Conservation (phyloP, 257 asterid species). For the Anisodus acutangulus region DNA sequence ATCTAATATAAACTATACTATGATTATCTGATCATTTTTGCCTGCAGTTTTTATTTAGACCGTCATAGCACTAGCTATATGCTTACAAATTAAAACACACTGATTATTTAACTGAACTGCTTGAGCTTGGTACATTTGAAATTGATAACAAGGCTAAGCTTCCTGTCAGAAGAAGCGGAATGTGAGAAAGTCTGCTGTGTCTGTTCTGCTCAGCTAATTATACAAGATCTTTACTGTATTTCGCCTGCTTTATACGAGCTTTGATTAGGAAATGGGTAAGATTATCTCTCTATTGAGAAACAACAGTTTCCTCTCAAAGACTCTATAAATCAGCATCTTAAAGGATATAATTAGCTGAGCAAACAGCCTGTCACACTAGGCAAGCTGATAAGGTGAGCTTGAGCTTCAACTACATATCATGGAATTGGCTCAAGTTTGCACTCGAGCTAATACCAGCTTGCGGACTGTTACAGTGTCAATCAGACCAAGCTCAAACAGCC, state of each 20-base stretch:
- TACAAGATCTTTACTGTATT: slow-evolving; percentile 36
- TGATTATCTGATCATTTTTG: neutral
- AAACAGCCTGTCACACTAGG: slow-evolving; percentile 44
- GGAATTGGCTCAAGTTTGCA: slow-evolving; percentile 45
- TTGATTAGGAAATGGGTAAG: slow-evolving; percentile 35
- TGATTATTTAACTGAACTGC: slow-evolving; percentile 30
- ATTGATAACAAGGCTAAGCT: slow-evolving; percentile 40
- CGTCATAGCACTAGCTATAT: slow-evolving; percentile 22
- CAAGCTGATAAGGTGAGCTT: slow-evolving; percentile 47
- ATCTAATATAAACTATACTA: neutral
- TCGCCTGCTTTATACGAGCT: slow-evolving; percentile 37
- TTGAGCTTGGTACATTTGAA: slow-evolving; percentile 34
- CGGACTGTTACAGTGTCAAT: slow-evolving; percentile 36
- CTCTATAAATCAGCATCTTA: slow-evolving; percentile 22
- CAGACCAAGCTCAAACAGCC: slow-evolving; percentile 49
- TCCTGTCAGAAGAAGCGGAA: slow-evolving; percentile 45
- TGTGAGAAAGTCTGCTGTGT: slow-evolving; percentile 42
- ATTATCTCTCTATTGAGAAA: slow-evolving; percentile 39
- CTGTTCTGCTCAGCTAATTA: slow-evolving; percentile 58
- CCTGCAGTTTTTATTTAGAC: neutral
- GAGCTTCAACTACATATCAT: slow-evolving; percentile 40
- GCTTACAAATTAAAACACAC: neutral
- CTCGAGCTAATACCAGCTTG: slow-evolving; percentile 40
- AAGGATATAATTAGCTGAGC: slow-evolving; percentile 57
- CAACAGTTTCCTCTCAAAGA: slow-evolving; percentile 33